Conservation (phyloP, 371 early-diverging fungal genomes). For the Lichtheimia corymbifera region DNA sequence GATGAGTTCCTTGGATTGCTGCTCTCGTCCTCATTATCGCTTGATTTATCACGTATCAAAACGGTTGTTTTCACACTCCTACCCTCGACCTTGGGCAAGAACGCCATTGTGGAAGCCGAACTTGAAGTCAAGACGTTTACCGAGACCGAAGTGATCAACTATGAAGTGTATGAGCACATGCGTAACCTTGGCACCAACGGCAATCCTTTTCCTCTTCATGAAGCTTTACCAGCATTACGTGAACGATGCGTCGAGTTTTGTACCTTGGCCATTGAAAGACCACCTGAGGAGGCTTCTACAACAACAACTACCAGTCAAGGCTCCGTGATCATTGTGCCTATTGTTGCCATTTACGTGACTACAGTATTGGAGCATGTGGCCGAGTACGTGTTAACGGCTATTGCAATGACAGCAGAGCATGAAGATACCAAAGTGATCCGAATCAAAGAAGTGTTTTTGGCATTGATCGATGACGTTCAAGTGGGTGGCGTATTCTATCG, state of each 20-base stretch:
- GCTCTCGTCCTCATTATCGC: conserved; percentile 51
- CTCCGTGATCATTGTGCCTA: conserved; percentile 44
- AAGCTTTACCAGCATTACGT: conserved; percentile 34
- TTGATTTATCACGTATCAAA: conserved; percentile 61
- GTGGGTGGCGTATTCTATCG: conserved; percentile 46
- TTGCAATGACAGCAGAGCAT: conserved; percentile 52
- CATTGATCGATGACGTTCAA: conserved; percentile 55
- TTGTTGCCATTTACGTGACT: conserved; percentile 68
- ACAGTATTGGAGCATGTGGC: conserved; percentile 68
- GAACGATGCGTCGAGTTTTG: conserved; percentile 63
- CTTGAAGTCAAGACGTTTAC: conserved; percentile 66
- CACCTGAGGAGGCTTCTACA: too few species aligned
- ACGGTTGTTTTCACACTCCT: conserved; percentile 49
- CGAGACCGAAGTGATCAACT: conserved; percentile 57
- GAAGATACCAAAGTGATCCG: conserved; percentile 54
- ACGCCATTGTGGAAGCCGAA: conserved; percentile 71
- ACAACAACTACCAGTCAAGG: neutral
- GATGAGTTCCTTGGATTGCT: conserved; percentile 63
- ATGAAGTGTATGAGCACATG: conserved; percentile 48
- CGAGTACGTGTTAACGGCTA: conserved; percentile 55
- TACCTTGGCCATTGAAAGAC: conserved; percentile 39
- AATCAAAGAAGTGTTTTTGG: conserved; percentile 52
- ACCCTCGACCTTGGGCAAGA: conserved; percentile 63
- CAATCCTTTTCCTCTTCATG: conserved; percentile 16
- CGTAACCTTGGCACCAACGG: conserved; percentile 30